Percentiles rank a stretch among this genome's conserved stretches.
Conservation (phyloP, 345 rosid species). For the Eucalyptus microcorys region DNA sequence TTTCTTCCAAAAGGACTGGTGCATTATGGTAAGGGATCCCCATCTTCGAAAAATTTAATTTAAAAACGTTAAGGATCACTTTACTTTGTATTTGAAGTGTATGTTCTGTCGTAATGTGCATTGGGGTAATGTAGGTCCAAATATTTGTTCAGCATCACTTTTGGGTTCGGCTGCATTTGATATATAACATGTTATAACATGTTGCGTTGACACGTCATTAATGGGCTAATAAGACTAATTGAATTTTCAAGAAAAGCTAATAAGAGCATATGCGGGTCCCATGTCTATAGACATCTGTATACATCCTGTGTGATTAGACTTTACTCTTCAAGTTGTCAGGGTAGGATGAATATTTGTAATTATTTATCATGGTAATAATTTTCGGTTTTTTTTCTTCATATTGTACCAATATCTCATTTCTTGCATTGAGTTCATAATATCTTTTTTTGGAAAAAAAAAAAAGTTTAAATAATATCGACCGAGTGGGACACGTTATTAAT, state of each 20-base stretch:
- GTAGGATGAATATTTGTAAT: not conserved
- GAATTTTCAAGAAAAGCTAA: not conserved
- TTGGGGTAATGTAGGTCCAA: not conserved
- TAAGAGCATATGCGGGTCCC: not conserved
- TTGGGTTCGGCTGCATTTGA: no score
- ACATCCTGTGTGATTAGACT: not conserved
- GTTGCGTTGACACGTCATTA: no score
- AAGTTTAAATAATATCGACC: not conserved
- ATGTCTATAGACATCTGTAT: not conserved
- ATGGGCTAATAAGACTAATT: not conserved
- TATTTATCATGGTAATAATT: not conserved
- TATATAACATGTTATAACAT: no score
- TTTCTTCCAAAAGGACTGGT: slow-evolving; percentile 34
- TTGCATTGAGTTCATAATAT: not conserved
- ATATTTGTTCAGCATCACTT: no score
- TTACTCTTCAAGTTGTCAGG: not conserved
- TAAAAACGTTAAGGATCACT: not conserved
- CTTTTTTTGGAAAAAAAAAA: not conserved
- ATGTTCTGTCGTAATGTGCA: not conserved
- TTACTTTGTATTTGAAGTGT: not conserved
- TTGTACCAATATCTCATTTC: not conserved
- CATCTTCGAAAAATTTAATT: not conserved
- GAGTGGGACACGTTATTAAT: not conserved
- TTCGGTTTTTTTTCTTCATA: not conserved
- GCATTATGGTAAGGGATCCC: slow-evolving; percentile 55